Evolutionary conservation across 2,329 filamentous ascomycete species (phyloP).

Genomic region (Hymenoscyphus albidus): DNA sequence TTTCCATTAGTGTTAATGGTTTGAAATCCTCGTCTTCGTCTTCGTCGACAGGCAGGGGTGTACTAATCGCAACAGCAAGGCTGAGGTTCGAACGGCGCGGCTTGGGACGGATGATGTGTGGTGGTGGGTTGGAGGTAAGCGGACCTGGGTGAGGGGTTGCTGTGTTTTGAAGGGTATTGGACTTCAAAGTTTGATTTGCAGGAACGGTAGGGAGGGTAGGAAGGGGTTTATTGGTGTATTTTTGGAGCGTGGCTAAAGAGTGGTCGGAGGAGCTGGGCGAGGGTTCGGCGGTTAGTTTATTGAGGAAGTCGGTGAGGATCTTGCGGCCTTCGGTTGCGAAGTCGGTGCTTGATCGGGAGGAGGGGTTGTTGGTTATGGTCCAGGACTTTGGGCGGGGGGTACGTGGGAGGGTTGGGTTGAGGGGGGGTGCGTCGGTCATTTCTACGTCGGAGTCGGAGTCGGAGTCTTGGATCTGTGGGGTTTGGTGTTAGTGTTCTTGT

Average conservation of each 20-base stretch:
- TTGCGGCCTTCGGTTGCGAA: neutral
- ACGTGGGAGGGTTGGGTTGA: neutral
- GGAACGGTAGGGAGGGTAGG: neutral
- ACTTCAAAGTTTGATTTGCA: neutral
- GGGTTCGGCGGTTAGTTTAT: neutral
- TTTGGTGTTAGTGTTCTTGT: too few relatives aligned
- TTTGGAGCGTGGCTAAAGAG: neutral
- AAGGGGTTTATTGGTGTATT: neutral
- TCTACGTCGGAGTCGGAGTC: too few relatives aligned
- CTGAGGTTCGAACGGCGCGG: neutral
- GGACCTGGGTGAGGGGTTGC: neutral
- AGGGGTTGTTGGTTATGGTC: neutral
- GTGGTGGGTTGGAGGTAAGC: neutral
- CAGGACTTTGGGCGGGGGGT: neutral
- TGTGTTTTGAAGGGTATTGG: neutral
- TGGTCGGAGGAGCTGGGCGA: neutral
- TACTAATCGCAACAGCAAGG: slow-evolving; percentile 1
- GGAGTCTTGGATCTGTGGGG: too few relatives aligned
- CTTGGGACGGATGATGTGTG: neutral
- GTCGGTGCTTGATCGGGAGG: neutral
- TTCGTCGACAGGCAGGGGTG: slow-evolving; percentile 9
- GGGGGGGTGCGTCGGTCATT: neutral
- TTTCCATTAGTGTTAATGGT: slow-evolving; percentile 32
- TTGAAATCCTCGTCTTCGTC: slow-evolving; percentile 11
- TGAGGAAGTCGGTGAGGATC: neutral